Percentiles rank a stretch among this genome's conserved stretches.
These are phyloP conservation scores for Ampelomyces quisqualis DNA, from an alignment of 2,329 filamentous ascomycete species.

Conservation along the genomic window DNA sequence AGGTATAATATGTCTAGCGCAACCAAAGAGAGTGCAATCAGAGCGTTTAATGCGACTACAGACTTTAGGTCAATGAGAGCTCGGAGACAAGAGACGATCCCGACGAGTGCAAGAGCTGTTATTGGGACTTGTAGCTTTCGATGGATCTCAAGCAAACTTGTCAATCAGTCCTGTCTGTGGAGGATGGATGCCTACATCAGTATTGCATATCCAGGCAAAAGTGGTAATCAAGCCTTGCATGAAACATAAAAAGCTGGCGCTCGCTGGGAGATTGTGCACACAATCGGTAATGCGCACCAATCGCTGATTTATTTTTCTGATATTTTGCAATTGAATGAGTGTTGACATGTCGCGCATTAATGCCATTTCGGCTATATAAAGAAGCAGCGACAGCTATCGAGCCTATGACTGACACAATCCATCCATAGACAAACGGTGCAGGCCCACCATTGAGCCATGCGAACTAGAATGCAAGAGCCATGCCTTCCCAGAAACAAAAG, in stretches of 20 bases:
- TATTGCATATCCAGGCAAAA: constrained; percentile 38
- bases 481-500: not conserved
- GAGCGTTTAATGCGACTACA: constrained; percentile 41
- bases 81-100: constrained; percentile 34
- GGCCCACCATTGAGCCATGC: not conserved
- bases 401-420: not conserved
- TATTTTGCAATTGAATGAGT: not conserved
- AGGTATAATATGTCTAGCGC: constrained; percentile 29
- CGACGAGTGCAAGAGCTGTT: constrained; percentile 27
- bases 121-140: constrained; percentile 18
- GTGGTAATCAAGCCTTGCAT: constrained; percentile 42
- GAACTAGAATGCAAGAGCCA: not conserved
- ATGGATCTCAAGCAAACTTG: constrained; percentile 12
- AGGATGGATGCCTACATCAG: constrained; percentile 15
- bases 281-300: constrained; percentile 30
- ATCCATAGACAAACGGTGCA: not conserved
- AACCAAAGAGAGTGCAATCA: constrained; percentile 32
- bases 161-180: constrained; percentile 14
- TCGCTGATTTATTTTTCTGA: constrained; percentile 7
- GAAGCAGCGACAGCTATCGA: not conserved
- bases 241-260: constrained; percentile 22
- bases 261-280: constrained; percentile 17
- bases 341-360: too few species aligned
- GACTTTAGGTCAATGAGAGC: constrained; percentile 47
- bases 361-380: not conserved